phyloP scores from a whole-genome alignment of 2,329 filamentous ascomycete species.

The Aspergillus fumigatiaffinis region DNA sequence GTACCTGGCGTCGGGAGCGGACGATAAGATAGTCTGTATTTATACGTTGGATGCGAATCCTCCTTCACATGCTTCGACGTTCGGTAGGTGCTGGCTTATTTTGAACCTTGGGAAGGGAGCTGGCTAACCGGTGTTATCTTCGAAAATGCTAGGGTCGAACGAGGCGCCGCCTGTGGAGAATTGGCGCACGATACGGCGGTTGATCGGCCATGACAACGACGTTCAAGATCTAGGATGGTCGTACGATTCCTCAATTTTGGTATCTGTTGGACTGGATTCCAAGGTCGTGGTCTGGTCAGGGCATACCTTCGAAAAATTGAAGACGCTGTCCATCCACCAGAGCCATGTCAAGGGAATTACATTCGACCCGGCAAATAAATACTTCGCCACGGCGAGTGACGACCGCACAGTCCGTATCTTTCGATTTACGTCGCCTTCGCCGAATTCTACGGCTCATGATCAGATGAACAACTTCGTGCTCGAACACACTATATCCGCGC shows the following conservation, averaged over 20 bases:
- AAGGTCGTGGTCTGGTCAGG: slow-evolving; percentile 99
- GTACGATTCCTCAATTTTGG: slow-evolving; percentile 87
- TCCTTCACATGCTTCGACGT: slow-evolving; percentile 70
- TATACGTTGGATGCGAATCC: slow-evolving; percentile 84
- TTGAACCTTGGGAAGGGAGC: background rate
- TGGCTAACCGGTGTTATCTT: slow-evolving; percentile 4
- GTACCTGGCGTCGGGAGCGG: slow-evolving; percentile 93
- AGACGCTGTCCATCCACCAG: slow-evolving; percentile 86
- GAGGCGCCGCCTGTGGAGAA: slow-evolving; percentile 93
- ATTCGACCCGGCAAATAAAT: slow-evolving; percentile 98
- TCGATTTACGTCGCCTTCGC: slow-evolving; percentile 82
- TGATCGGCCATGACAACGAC: slow-evolving; percentile 97
- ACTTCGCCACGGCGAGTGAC: slow-evolving; percentile 96
- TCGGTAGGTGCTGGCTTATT: slow-evolving; percentile 55
- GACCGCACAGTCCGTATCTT: slow-evolving; percentile 97
- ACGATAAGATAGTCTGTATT: slow-evolving; percentile 98
- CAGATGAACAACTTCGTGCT: slow-evolving; percentile 95
- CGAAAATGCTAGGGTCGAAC: slow-evolving; percentile 59
- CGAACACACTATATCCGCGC: slow-evolving; percentile 82
- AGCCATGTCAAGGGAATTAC: slow-evolving; percentile 99
- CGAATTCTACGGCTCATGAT: slow-evolving; percentile 90
- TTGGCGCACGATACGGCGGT: slow-evolving; percentile 89
- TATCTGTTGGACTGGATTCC: slow-evolving; percentile 93
- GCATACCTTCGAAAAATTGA: slow-evolving; percentile 95
- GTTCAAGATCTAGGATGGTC: slow-evolving; percentile 98